Conservation (phyloP, 495 filamentous ascomycete species). For the Penicillium macrosclerotiorum region DNA sequence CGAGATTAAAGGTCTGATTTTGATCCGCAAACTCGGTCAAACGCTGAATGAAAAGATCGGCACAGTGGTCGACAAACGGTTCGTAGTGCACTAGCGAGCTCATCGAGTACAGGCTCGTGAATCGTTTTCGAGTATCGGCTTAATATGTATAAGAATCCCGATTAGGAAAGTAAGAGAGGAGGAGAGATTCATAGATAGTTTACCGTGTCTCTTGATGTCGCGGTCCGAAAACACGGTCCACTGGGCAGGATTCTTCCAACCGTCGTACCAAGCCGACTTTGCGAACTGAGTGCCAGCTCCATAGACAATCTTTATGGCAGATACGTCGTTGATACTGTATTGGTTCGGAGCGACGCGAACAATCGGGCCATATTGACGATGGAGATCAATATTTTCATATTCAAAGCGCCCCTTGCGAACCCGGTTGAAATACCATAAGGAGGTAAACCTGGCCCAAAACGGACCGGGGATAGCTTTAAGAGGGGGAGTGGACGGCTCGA, state of each 20-base stretch:
- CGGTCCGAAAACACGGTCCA: slow-evolving; percentile 43
- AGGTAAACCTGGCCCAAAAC: slow-evolving; percentile 50
- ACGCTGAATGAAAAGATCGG: slow-evolving; percentile 44
- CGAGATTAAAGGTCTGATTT: slow-evolving; percentile 40
- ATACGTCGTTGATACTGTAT: slow-evolving; percentile 47
- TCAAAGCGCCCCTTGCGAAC: slow-evolving; percentile 45
- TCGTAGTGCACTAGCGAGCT: slow-evolving; percentile 54
- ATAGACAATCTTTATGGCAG: slow-evolving; percentile 46
- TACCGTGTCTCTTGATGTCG: slow-evolving; percentile 42
- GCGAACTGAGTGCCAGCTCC: slow-evolving; percentile 37
- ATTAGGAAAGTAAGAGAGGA: neutral
- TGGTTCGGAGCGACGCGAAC: slow-evolving; percentile 50
- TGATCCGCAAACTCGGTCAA: slow-evolving; percentile 40
- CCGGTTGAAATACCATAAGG: slow-evolving; percentile 53
- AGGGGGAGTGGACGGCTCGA: slow-evolving; percentile 21
- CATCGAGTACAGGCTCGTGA: slow-evolving; percentile 51
- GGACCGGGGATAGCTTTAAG: slow-evolving; percentile 53
- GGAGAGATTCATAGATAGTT: neutral
- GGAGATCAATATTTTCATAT: slow-evolving; percentile 43
- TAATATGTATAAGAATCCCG: neutral
- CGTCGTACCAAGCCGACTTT: slow-evolving; percentile 41
- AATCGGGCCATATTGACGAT: slow-evolving; percentile 38
- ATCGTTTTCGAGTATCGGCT: slow-evolving; percentile 39
- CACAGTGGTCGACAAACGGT: slow-evolving; percentile 51
- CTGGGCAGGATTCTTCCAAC: slow-evolving; percentile 35